Evolutionary conservation across 2,329 filamentous ascomycete genomes (phyloP).

Genomic region (Penicillium italicum): DNA sequence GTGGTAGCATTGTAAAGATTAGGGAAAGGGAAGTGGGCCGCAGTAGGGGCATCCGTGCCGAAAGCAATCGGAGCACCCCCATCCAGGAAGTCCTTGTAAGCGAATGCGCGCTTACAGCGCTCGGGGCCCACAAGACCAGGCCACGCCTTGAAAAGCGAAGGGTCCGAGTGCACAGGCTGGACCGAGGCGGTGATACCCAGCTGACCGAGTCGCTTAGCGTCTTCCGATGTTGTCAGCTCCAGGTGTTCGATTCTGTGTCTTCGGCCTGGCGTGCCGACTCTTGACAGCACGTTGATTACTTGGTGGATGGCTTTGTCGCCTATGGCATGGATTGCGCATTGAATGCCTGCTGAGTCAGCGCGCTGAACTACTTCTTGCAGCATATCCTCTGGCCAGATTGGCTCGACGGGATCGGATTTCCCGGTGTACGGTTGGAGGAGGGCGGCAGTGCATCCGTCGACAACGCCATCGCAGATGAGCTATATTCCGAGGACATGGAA

Average conservation of each 20-base stretch:
- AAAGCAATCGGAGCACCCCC: slow-evolving; percentile 46
- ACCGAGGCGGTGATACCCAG: slow-evolving; percentile 46
- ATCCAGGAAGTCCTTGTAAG: slow-evolving; percentile 50
- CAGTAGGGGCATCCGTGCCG: slow-evolving; percentile 50
- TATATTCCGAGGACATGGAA: slow-evolving; percentile 50
- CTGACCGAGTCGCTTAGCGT: slow-evolving; percentile 46
- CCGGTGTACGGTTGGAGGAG: slow-evolving; percentile 46
- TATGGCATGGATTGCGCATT: slow-evolving; percentile 52
- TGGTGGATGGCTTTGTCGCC: slow-evolving; percentile 48
- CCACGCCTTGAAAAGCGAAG: slow-evolving; percentile 49
- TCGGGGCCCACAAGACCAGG: slow-evolving; percentile 44
- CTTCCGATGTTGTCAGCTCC: slow-evolving; percentile 48
- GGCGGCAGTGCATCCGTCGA: slow-evolving; percentile 52
- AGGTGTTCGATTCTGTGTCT: slow-evolving; percentile 53
- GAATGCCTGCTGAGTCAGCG: slow-evolving; percentile 44
- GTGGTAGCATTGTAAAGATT: slow-evolving; percentile 52
- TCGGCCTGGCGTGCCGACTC: slow-evolving; percentile 39
- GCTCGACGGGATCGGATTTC: slow-evolving; percentile 41
- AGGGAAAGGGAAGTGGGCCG: slow-evolving; percentile 43
- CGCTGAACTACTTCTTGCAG: slow-evolving; percentile 44
- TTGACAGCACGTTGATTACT: slow-evolving; percentile 46
- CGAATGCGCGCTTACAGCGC: slow-evolving; percentile 48
- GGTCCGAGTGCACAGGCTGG: slow-evolving; percentile 42
- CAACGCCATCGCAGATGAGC: slow-evolving; percentile 50
- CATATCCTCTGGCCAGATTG: slow-evolving; percentile 46